Evolutionary conservation across 257 asterid genomes (phyloP).

Genomic region (Gardenia jasminoides): DNA sequence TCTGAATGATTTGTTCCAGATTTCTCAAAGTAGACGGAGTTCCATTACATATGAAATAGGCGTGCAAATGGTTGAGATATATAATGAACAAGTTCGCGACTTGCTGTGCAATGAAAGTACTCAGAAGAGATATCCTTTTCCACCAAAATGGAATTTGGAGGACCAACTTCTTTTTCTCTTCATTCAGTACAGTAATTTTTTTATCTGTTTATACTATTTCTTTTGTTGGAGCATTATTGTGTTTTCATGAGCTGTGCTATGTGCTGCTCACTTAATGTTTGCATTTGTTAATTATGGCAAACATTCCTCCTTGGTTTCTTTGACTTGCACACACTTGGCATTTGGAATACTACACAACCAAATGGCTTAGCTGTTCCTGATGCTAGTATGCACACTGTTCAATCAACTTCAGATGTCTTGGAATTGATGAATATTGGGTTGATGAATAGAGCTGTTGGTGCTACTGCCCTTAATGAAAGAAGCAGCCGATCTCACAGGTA

Average conservation of each 20-base stretch:
- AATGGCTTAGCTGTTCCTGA: conserved; percentile 95
- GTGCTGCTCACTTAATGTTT: conserved; percentile 1
- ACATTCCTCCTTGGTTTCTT: conserved; percentile 39
- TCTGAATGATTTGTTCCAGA: conserved; percentile 80
- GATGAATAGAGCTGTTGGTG: conserved; percentile 86
- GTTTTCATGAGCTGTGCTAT: neutral
- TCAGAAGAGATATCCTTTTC: conserved; percentile 89
- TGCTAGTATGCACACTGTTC: conserved; percentile 93
- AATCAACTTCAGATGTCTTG: conserved; percentile 72
- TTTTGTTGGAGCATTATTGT: neutral
- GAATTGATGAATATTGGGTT: conserved; percentile 83
- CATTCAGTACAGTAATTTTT: neutral
- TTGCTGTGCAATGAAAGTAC: conserved; percentile 55
- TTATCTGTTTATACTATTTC: neutral
- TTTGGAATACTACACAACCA: conserved; percentile 87
- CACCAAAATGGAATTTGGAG: conserved; percentile 14
- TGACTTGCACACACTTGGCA: conserved; percentile 95
- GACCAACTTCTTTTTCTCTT: neutral
- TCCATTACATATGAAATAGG: conserved; percentile 73
- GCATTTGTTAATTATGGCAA: neutral
- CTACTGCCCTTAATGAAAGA: conserved; percentile 93
- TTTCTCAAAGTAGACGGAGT: conserved; percentile 71
- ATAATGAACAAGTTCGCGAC: conserved; percentile 95
- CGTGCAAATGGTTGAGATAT: conserved; percentile 97
- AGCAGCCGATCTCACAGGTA: conserved; percentile 98